phyloP scores from a whole-genome alignment of 495 filamentous ascomycete species.

The Xylaria sp. region DNA sequence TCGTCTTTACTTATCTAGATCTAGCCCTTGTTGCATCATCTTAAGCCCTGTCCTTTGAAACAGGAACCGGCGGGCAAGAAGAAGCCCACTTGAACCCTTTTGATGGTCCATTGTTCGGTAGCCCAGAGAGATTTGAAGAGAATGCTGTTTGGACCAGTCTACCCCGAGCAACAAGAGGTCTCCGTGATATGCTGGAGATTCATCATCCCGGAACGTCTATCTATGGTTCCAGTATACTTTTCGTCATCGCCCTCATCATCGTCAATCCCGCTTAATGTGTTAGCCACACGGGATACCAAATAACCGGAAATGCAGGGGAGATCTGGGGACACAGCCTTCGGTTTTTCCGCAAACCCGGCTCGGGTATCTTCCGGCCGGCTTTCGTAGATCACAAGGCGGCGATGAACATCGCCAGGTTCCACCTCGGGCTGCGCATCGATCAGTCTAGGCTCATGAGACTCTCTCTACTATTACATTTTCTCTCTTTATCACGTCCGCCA shows the following conservation, averaged over 20 bases:
- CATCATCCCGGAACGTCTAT: neutral
- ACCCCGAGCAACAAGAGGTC: neutral
- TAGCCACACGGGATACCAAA: conserved; percentile 17
- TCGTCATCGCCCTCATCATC: neutral
- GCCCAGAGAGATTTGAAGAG: neutral
- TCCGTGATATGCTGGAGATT: neutral
- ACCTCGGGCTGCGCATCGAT: conserved; percentile 3
- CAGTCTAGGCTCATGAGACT: neutral
- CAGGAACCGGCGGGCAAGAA: neutral
- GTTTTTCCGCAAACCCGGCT: conserved; percentile 17
- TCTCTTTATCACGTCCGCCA: neutral
- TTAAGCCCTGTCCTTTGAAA: neutral
- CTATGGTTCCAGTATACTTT: neutral
- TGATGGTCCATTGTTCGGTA: neutral
- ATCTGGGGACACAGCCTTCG: neutral
- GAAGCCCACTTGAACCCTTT: neutral
- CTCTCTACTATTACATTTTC: neutral
- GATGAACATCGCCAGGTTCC: neutral
- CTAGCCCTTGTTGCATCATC: conserved; percentile 10
- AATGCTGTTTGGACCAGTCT: neutral
- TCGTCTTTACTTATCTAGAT: conserved; percentile 14
- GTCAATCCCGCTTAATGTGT: neutral
- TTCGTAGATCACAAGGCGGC: conserved; percentile 16
- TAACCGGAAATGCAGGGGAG: conserved; percentile 20
- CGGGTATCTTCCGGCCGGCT: conserved; percentile 15